Conservation (phyloP, 345 rosid genomes). For the Rhodamnia rubescens region DNA sequence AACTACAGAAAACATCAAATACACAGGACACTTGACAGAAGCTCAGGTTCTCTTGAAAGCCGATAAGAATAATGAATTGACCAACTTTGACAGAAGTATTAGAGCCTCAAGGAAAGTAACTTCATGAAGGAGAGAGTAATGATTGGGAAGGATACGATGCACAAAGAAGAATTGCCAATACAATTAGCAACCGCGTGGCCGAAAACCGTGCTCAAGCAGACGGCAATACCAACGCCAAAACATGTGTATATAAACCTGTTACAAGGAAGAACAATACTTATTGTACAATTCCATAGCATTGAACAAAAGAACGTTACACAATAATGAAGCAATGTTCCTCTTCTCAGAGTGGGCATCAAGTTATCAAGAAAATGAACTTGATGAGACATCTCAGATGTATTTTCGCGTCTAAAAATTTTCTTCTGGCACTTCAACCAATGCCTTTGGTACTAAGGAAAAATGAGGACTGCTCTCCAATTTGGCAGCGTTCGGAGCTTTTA, state of each 20-base stretch:
- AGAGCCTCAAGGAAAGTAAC: not conserved
- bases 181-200: slow-evolving; percentile 22
- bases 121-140: not conserved
- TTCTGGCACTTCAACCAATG: not conserved
- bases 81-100: not conserved
- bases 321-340: not conserved
- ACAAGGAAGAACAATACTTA: not conserved
- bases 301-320: not conserved
- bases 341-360: not conserved
- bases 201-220: slow-evolving; percentile 33
- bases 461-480: not conserved
- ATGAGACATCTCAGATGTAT: not conserved
- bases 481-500: not conserved
- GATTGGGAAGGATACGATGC: slow-evolving; percentile 32
- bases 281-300: not conserved
- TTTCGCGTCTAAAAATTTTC: not conserved
- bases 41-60: not conserved
- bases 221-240: slow-evolving; percentile 35
- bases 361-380: not conserved
- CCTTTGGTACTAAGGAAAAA: not conserved
- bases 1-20: not conserved
- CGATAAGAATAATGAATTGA: not conserved
- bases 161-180: slow-evolving; percentile 20
- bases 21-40: not conserved
- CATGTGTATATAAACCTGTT: slow-evolving; percentile 48